Evolutionary conservation across 148 eudicot genomes (phyloP).

Genomic region (Rhododendron henanense): DNA sequence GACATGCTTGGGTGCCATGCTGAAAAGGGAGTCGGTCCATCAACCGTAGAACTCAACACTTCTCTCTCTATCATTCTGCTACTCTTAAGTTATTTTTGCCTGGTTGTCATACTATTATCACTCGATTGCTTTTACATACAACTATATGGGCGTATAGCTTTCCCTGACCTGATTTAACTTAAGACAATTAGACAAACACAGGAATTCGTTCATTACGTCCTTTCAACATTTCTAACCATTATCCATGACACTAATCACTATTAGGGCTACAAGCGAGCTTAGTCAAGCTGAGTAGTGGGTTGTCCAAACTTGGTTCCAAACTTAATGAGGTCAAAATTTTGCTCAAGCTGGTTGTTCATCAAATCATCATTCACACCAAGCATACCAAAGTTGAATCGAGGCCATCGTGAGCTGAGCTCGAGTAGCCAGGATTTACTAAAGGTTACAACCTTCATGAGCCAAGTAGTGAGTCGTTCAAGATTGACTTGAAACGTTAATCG

Average conservation of each 20-base stretch:
- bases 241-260: background rate
- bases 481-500: background rate
- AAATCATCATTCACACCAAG: background rate
- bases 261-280: background rate
- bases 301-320: background rate
- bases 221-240: background rate
- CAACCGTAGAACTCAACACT: background rate
- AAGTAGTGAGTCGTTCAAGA: background rate
- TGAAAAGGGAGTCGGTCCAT: background rate
- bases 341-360: background rate
- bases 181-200: background rate
- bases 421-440: background rate
- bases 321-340: background rate
- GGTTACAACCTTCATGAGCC: background rate
- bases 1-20: background rate
- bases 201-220: background rate
- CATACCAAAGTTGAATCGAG: background rate
- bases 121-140: background rate
- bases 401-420: background rate
- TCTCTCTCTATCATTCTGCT: background rate
- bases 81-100: background rate
- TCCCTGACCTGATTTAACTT: background rate
- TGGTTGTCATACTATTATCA: background rate
- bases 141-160: background rate
- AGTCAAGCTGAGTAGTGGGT: background rate